These are phyloP conservation scores for Sparassis latifolia DNA, from an alignment of 1,284 basidiomycete genomes.

Conservation along the genomic window DNA sequence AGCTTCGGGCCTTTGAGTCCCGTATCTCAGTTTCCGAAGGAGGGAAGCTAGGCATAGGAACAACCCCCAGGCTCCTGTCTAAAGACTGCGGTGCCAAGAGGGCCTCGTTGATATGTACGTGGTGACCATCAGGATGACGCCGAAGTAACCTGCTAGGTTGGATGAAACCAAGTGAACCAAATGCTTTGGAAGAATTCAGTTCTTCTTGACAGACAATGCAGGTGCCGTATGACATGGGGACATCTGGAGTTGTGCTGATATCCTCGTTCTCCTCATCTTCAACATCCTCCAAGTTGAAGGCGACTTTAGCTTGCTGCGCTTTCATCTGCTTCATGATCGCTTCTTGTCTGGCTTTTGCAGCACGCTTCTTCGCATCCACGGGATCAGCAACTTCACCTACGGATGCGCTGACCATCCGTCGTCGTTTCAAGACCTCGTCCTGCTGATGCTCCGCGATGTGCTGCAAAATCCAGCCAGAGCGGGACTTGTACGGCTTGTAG, in stretches of 20 bases:
- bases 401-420: conserved; percentile 34
- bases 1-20: conserved; percentile 40
- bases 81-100: conserved; percentile 61
- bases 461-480: conserved; percentile 71
- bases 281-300: conserved; percentile 65
- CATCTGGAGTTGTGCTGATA: conserved; percentile 39
- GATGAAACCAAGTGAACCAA: conserved; percentile 86
- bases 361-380: conserved; percentile 67
- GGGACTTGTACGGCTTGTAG: conserved; percentile 64
- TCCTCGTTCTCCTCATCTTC: conserved; percentile 51
- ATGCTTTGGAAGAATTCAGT: conserved; percentile 66
- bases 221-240: conserved; percentile 68
- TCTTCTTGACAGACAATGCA: conserved; percentile 99
- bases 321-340: conserved; percentile 93
- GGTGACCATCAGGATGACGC: conserved; percentile 69
- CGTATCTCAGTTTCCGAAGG: conserved; percentile 42
- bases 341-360: conserved; percentile 81
- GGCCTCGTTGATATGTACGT: conserved; percentile 69
- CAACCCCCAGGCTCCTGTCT: conserved; percentile 41
- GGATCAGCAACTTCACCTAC: conserved; percentile 39
- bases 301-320: conserved; percentile 82
- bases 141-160: conserved; percentile 88
- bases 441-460: conserved; percentile 50
- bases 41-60: conserved; percentile 41
- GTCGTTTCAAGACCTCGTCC: conserved; percentile 47